Evolutionary conservation across 2,329 filamentous ascomycete genomes (phyloP), one percentile per base, ranked within the genome.

Genomic region (Nemania sp.): DNA sequence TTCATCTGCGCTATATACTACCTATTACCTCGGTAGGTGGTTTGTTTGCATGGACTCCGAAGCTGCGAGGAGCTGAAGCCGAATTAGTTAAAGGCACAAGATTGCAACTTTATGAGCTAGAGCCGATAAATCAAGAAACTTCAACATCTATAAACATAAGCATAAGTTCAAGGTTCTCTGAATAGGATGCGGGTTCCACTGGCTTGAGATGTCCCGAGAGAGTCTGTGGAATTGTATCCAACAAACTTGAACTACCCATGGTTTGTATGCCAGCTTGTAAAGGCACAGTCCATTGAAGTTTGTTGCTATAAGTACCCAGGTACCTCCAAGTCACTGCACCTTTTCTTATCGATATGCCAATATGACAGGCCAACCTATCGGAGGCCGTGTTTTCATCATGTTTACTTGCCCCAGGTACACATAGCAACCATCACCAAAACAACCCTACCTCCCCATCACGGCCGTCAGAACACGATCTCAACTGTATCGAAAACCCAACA

Each of bases 341-440:
- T n/a, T n/a, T n/a, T n/a, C 35, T 49, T 55, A 63, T 63, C 60
- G 60, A 60, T 63, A n/a, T n/a, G n/a, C n/a, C n/a, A 63, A 48
- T 11, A 3, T 3, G n/a, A 39, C 47, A 49, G 17, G 21, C 11
- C 7, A 25, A 39, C 58, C 59, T 64, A 64, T 61, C 55, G 57
- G 45, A 47, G 40, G 11, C 17, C 43, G 46, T 50, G 20, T 25
- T 32, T 15, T 15, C 35, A 20, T 40, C 47, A 54, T 64, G 62
- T 64, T 64, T 64, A 64, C 62, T 58, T 54, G 7, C 5, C 40
- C n/a, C 15, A 1, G 25, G 25, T 17, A 15, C 5, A 48, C 62
- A 43, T 57, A 50, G 62, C 62, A 64, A 64, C 62, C 51, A 9
- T 34, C 42, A 58, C 50, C 58, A 61, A 61, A 64, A 61, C 58